Conservation (phyloP, 148 eudicot species). For the Vaccinium macrocarpon region DNA sequence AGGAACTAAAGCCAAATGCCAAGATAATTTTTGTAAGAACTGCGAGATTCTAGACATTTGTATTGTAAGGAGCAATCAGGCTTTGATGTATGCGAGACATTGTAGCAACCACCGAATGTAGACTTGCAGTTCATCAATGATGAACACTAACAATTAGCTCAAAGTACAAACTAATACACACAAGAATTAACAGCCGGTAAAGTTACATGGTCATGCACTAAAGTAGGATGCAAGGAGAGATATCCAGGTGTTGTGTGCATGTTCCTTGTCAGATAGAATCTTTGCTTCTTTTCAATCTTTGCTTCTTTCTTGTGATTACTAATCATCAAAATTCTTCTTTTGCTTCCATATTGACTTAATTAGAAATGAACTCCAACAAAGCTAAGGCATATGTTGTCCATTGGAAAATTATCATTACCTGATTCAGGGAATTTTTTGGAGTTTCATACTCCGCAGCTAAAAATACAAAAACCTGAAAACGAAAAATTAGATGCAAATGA, state of each 20-base stretch:
- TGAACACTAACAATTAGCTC: background rate
- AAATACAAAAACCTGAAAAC: constrained; percentile 83
- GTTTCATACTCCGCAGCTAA: constrained; percentile 92
- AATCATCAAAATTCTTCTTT: background rate
- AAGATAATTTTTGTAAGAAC: background rate
- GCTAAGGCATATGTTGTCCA: background rate
- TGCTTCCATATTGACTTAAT: background rate
- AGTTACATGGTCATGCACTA: background rate
- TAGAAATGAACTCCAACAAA: background rate
- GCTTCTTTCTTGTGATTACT: background rate
- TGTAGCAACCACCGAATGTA: background rate
- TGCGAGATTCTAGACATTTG: background rate
- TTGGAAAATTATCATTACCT: constrained; percentile 40
- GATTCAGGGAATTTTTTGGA: constrained; percentile 69
- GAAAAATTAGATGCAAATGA: constrained; percentile 12
- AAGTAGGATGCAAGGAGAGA: background rate
- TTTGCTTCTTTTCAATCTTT: background rate
- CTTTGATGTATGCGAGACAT: background rate
- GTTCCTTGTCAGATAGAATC: background rate
- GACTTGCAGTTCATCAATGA: background rate
- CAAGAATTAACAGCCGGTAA: background rate
- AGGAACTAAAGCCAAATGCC: background rate
- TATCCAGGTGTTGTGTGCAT: background rate
- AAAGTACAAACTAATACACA: background rate
- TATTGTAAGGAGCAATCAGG: background rate